These are phyloP conservation scores for Tephrocybe sp. DNA, from an alignment of 768 basidiomycete genomes.

Conservation along the genomic window DNA sequence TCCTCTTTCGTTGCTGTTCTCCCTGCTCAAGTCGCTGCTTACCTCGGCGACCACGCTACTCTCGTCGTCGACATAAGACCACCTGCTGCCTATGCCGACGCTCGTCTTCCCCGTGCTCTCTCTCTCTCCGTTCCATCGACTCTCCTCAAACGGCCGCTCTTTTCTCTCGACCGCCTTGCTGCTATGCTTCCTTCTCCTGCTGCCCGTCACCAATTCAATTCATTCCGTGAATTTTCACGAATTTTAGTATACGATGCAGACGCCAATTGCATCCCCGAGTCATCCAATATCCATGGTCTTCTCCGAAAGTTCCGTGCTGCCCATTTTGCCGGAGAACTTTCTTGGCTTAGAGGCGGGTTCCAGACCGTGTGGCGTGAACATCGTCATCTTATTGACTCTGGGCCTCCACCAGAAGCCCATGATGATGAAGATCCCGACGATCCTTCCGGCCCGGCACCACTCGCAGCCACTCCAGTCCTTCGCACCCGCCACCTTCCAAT, in stretches of 20 bases:
- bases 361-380: constrained; percentile 59
- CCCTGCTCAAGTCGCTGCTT: constrained; percentile 24
- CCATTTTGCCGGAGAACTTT: constrained; percentile 55
- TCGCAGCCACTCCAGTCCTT: constrained; percentile 31
- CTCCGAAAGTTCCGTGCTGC: constrained; percentile 69
- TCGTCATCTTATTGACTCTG: constrained; percentile 50
- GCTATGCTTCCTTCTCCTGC: constrained; percentile 72
- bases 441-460: constrained; percentile 5
- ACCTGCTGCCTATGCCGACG: constrained; percentile 65
- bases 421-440: constrained; percentile 32
- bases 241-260: constrained; percentile 90
- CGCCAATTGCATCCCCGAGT: constrained; percentile 53
- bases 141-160: constrained; percentile 86
- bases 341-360: constrained; percentile 84
- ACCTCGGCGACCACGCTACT: constrained; percentile 33
- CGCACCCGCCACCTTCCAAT: constrained; percentile 60
- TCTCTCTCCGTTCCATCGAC: constrained; percentile 93
- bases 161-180: constrained; percentile 72
- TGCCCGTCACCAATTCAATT: constrained; percentile 56
- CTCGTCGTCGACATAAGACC: constrained; percentile 90
- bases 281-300: constrained; percentile 68
- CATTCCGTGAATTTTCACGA: constrained; percentile 54
- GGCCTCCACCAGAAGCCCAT: constrained; percentile 48
- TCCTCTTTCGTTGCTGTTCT: constrained; percentile 23
- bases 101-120: constrained; percentile 67